A percentile compares a stretch with the other conserved stretches of the same genome.
phyloP scores from a whole-genome alignment of 2,329 filamentous ascomycete genomes.

The Alternaria metachromatica region DNA sequence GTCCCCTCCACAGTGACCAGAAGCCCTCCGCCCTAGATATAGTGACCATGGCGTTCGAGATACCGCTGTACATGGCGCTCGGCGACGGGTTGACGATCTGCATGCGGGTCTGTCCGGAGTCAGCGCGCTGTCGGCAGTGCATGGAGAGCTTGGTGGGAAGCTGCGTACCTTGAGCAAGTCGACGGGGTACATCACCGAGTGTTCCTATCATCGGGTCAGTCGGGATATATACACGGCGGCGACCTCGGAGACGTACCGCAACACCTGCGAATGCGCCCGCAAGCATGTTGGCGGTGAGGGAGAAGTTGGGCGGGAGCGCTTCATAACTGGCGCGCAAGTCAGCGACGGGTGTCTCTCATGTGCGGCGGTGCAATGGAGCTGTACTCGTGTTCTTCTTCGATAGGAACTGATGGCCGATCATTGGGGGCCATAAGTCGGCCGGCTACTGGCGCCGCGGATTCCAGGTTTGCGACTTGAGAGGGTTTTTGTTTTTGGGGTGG shows the following conservation, averaged over 20 bases:
- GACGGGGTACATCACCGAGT: constrained; percentile 98
- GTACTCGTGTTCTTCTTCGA: constrained; percentile 52
- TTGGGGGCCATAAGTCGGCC: constrained; percentile 52
- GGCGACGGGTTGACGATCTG: constrained; percentile 88
- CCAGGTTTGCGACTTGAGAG: constrained; percentile 41
- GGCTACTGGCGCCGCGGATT: constrained; percentile 42
- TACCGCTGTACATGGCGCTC: constrained; percentile 82
- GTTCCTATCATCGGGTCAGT: constrained; percentile 69
- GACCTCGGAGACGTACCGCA: constrained; percentile 67
- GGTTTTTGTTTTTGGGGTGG: constrained; percentile 4
- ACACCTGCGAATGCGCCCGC: constrained; percentile 97
- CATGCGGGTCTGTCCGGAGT: constrained; percentile 81
- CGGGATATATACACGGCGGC: constrained; percentile 13
- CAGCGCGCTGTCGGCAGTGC: constrained; percentile 22
- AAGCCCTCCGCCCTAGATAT: constrained; percentile 91
- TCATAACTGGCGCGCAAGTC: constrained; percentile 71
- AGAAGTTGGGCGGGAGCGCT: constrained; percentile 92
- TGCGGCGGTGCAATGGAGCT: constrained; percentile 19
- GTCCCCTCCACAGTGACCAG: constrained; percentile 90
- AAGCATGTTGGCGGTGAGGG: constrained; percentile 90
- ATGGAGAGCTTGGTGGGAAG: background rate
- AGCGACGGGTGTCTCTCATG: constrained; percentile 23
- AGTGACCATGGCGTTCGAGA: constrained; percentile 89
- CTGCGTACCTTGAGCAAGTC: constrained; percentile 89
- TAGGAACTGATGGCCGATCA: constrained; percentile 43